A percentile compares a stretch with the other conserved stretches of the same genome.
Evolutionary conservation across 176 grass and related monocot species (phyloP).

Genomic region (Oryza nivara): DNA sequence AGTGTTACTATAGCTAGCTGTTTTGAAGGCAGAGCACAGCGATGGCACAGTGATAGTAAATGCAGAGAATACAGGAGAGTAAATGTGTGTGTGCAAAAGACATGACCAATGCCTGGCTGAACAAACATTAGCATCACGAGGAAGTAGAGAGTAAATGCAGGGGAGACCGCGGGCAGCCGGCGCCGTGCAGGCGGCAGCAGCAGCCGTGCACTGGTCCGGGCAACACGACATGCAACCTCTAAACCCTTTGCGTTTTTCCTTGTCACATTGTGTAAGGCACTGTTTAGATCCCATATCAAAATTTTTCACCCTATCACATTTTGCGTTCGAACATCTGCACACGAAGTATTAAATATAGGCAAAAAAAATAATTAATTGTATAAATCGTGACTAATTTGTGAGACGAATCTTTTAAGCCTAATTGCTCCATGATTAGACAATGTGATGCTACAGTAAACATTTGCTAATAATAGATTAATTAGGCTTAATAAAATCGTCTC

Average conservation of each 20-base stretch:
- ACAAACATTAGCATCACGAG: constrained; percentile 23
- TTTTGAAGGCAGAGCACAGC: not conserved
- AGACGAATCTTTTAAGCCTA: too few relatives aligned
- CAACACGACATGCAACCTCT: constrained; percentile 21
- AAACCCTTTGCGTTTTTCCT: not conserved
- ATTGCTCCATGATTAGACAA: too few relatives aligned
- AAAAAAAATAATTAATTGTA: too few relatives aligned
- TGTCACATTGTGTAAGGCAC: not conserved
- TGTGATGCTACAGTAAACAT: too few relatives aligned
- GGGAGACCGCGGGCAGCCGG: not conserved
- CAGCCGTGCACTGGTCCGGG: constrained; percentile 17
- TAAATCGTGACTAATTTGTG: too few relatives aligned
- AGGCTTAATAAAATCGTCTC: too few relatives aligned
- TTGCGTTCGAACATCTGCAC: too few relatives aligned
- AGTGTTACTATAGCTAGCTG: not conserved
- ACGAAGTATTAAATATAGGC: too few relatives aligned
- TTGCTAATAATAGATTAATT: too few relatives aligned
- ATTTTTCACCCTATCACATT: too few relatives aligned
- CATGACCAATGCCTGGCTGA: constrained; percentile 33
- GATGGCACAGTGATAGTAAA: constrained; percentile 29
- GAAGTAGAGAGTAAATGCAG: not conserved
- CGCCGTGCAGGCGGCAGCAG: not conserved
- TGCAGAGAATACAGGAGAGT: constrained; percentile 19
- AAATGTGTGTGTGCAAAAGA: constrained; percentile 31
- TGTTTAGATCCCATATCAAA: too few relatives aligned